Evolutionary conservation across 179 eudicot species (phyloP), one percentile per base, ranked within the genome.

Genomic region (Beta corolliflora): DNA sequence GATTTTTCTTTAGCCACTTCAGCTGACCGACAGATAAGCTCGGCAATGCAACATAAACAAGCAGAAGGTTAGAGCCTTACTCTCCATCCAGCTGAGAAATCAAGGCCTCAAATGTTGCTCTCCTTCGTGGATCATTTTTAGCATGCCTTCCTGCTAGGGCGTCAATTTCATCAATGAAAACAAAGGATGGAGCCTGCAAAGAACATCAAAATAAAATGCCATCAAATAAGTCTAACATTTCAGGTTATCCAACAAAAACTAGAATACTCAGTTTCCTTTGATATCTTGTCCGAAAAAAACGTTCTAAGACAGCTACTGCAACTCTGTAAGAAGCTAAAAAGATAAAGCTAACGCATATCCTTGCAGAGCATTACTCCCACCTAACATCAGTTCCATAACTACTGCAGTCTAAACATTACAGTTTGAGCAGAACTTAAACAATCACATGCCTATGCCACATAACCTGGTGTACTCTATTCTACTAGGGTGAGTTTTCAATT

Each of bases 111-210:
- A 91, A 91, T 72, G 97, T 90, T 78, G 94, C 91, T 88, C 88
- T 90, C 85, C 97, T 90, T 73, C 92, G 88, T 75, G 98, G 97
- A 88, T 95, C 98, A 83, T 91, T 90, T 86, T 86, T 87, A 23
- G 92, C 92, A 88, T 95, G 92, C 80, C 94, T 90, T 84, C 98
- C 98, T 76, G 97, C 98, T 83, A 95, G 87, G 73, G 98, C 98
- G 88, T 94, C 98, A 70, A 95, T 90, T 85, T 95, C 98, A 81
- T 95, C 98, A 81, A 95, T 88, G 89, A 95, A 95, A 73, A 95
- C 86, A 87, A 94, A 94, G 75, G 92, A 87, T 19, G 97, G 98
- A 77, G 98, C 97, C 98, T 95, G 87, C 85, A 81, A 76, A 82
- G 9, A 45, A 53, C 41, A 79, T 29, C 31, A 71, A 73, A 61